Conservation (phyloP, 305 asterid genomes). For the Lippia alba region DNA sequence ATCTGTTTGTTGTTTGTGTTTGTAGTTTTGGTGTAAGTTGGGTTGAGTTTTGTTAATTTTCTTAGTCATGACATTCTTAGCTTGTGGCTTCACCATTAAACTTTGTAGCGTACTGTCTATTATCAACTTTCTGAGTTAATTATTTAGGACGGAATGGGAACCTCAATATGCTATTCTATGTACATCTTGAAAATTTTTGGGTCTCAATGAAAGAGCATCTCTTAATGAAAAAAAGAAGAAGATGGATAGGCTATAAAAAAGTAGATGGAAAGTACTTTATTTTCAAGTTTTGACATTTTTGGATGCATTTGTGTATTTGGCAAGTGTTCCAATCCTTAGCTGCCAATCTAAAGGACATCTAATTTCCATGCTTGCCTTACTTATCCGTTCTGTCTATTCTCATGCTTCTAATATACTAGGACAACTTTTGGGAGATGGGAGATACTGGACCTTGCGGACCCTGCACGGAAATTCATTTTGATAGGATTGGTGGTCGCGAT, state of each 20-base stretch:
- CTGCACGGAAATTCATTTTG: conserved; percentile 93
- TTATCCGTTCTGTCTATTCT: conserved; percentile 10
- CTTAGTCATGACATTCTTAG: not conserved
- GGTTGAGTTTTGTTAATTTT: not conserved
- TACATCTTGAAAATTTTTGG: not conserved
- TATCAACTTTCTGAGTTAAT: not conserved
- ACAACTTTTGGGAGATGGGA: conserved; percentile 99
- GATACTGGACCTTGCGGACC: conserved; percentile 99
- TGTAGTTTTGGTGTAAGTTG: too few species aligned
- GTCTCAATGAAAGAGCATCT: not conserved
- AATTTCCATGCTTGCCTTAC: conserved; percentile 5
- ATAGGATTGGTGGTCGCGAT: conserved; percentile 94
- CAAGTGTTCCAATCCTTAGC: not conserved
- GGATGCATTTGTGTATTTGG: conserved; percentile 4
- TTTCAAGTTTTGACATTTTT: not conserved
- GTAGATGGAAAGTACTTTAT: conserved; percentile 5
- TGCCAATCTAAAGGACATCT: conserved; percentile 24
- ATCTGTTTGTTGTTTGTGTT: not conserved
- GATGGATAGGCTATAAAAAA: conserved; percentile 5
- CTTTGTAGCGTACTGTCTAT: not conserved
- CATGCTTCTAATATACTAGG: conserved; percentile 50
- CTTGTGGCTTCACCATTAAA: not conserved
- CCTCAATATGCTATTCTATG: not conserved
- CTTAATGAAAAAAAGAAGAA: not conserved
- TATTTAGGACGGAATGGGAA: not conserved